phyloP scores from a whole-genome alignment of 2,329 filamentous ascomycete species.

The Dothidotthia symphoricarpi region DNA sequence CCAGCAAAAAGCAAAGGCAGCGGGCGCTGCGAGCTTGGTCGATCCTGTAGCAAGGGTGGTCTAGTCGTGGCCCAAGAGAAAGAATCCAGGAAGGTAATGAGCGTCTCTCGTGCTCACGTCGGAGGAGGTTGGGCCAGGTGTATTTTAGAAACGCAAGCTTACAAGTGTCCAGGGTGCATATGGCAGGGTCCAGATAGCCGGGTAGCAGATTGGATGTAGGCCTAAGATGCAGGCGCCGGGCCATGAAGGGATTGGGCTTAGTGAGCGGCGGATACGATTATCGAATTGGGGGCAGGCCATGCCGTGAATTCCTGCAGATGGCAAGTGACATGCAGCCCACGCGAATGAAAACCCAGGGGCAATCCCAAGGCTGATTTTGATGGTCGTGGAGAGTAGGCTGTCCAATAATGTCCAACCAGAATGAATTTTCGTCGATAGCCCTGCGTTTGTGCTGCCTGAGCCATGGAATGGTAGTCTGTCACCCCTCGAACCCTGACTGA shows the following conservation, averaged over 20 bases:
- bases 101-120: conserved; percentile 3
- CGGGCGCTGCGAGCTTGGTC: conserved; percentile 18
- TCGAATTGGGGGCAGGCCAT: too few relatives aligned
- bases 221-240: too few relatives aligned
- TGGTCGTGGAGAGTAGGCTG: too few relatives aligned
- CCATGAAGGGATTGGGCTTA: too few relatives aligned
- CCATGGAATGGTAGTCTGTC: conserved; percentile 10
- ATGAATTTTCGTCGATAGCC: too few relatives aligned
- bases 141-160: conserved; percentile 4
- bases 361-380: too few relatives aligned
- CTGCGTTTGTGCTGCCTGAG: conserved; percentile 1
- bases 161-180: background rate
- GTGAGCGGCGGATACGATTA: too few relatives aligned
- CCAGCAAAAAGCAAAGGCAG: conserved; percentile 14
- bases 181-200: conserved; percentile 9
- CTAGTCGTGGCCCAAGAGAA: conserved; percentile 4
- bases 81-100: conserved; percentile 4
- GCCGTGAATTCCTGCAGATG: too few relatives aligned
- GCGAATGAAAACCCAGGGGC: too few relatives aligned
- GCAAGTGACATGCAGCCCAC: too few relatives aligned
- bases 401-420: too few relatives aligned
- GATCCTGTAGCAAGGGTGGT: conserved; percentile 16
- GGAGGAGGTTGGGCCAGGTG: conserved; percentile 7
- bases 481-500: background rate
- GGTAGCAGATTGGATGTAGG: background rate